phyloP scores from a whole-genome alignment of 169 alveolate genomes.

The Theileria equi region DNA sequence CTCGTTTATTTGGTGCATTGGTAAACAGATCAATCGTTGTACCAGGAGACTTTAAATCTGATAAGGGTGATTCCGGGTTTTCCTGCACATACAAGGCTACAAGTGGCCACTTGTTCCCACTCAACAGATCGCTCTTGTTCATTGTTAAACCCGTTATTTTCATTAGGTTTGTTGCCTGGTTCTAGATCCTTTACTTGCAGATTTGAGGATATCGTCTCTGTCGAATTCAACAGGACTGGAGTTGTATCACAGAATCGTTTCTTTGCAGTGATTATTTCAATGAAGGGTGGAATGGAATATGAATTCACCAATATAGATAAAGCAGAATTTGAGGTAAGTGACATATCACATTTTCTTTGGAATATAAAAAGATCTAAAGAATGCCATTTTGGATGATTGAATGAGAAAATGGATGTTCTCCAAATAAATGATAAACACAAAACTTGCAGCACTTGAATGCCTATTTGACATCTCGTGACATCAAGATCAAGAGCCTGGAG shows the following conservation, averaged over 20 bases:
- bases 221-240: constrained; percentile 91
- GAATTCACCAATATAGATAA: constrained; percentile 92
- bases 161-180: constrained; percentile 70
- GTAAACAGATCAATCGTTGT: constrained; percentile 87
- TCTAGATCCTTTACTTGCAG: constrained; percentile 38
- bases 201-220: constrained; percentile 89
- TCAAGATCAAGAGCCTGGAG: constrained; percentile 67
- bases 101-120: constrained; percentile 94
- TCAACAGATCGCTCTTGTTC: constrained; percentile 90
- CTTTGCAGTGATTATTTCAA: constrained; percentile 88
- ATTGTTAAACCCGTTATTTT: constrained; percentile 94
- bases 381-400: constrained; percentile 78
- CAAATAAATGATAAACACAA: no score
- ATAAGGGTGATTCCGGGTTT: constrained; percentile 78
- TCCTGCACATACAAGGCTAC: constrained; percentile 95
- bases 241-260: constrained; percentile 89
- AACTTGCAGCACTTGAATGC: constrained; percentile 57
- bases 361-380: constrained; percentile 69
- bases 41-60: constrained; percentile 93
- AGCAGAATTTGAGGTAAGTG: constrained; percentile 78
- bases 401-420: constrained; percentile 53
- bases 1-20: constrained; percentile 88
- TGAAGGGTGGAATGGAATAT: constrained; percentile 84
- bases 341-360: constrained; percentile 25
- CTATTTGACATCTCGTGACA: constrained; percentile 75